Evolutionary conservation across 257 asterid species (phyloP).

Genomic region (Gentiana straminea): DNA sequence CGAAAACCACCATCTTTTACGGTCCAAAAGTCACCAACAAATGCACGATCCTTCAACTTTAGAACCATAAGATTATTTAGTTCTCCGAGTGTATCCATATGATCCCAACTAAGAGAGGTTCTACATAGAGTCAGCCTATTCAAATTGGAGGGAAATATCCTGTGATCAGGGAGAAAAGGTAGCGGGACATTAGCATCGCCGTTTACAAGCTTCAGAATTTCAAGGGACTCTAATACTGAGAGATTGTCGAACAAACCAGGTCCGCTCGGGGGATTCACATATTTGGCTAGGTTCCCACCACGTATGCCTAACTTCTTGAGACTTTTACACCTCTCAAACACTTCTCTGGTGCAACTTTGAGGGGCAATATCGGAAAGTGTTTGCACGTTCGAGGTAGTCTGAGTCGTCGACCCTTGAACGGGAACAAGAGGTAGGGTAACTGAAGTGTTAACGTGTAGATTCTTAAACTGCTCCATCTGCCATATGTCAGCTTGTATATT

Average conservation of each 20-base stretch:
- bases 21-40: background rate
- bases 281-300: constrained; percentile 18
- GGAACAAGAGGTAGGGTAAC: constrained; percentile 6
- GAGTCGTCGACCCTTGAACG: constrained; percentile 3
- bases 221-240: background rate
- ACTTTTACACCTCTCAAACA: constrained; percentile 31
- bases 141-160: background rate
- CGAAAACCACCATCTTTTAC: background rate
- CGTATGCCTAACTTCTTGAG: constrained; percentile 36
- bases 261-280: background rate
- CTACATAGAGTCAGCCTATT: background rate
- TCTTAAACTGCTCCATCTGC: constrained; percentile 6
- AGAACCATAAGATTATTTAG: background rate
- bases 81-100: background rate
- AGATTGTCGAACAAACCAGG: background rate
- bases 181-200: too few relatives aligned
- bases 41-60: constrained; percentile 6
- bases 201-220: constrained; percentile 7
- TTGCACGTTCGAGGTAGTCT: constrained; percentile 26
- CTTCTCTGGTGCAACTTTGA: constrained; percentile 40
- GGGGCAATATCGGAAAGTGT: constrained; percentile 47
- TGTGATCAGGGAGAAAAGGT: background rate
- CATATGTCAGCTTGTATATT: constrained; percentile 3
- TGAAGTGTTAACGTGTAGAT: constrained; percentile 4
- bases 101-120: background rate